phyloP scores from a whole-genome alignment of 2,329 filamentous ascomycete genomes.

The Monosporascus cannonballus region DNA sequence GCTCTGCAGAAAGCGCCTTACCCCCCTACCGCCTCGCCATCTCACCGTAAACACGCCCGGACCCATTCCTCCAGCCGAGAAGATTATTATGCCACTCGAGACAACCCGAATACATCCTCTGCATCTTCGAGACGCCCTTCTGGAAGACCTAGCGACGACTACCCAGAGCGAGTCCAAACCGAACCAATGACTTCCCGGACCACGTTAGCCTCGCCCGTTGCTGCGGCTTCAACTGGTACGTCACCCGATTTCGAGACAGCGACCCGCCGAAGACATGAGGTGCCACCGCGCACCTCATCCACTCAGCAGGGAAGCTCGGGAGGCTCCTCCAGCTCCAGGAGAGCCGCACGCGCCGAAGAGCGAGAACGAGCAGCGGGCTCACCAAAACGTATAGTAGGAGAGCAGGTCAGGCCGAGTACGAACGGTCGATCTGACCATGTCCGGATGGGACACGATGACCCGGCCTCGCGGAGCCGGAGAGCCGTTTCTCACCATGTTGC shows the following conservation, averaged over 20 bases:
- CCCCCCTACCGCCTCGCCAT: constrained; percentile 38
- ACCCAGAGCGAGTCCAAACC: constrained; percentile 27
- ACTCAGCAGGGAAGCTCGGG: constrained; percentile 44
- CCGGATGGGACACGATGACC: constrained; percentile 27
- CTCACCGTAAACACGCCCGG: constrained; percentile 46
- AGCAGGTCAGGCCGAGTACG: constrained; percentile 29
- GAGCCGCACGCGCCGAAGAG: constrained; percentile 39
- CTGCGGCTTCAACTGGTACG: constrained; percentile 27
- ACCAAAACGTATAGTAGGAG: constrained; percentile 33
- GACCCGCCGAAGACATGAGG: constrained; percentile 54
- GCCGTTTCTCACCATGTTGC: constrained; percentile 26
- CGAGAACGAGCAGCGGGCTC: constrained; percentile 36
- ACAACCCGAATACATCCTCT: constrained; percentile 40
- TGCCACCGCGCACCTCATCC: constrained; percentile 78
- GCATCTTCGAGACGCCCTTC: constrained; percentile 49
- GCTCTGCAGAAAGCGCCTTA: constrained; percentile 55
- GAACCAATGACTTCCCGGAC: constrained; percentile 43
- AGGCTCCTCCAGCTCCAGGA: constrained; percentile 35
- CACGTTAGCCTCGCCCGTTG: constrained; percentile 36
- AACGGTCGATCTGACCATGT: constrained; percentile 26
- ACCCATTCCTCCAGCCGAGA: constrained; percentile 48
- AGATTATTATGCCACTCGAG: constrained; percentile 49
- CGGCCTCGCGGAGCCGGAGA: constrained; percentile 33
- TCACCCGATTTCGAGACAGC: constrained; percentile 37
- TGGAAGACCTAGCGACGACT: constrained; percentile 44